Base-by-base conservation (phyloP, 225 moss, liverwort and hornwort species). In the Pseudoscleropodium purum region DNA sequence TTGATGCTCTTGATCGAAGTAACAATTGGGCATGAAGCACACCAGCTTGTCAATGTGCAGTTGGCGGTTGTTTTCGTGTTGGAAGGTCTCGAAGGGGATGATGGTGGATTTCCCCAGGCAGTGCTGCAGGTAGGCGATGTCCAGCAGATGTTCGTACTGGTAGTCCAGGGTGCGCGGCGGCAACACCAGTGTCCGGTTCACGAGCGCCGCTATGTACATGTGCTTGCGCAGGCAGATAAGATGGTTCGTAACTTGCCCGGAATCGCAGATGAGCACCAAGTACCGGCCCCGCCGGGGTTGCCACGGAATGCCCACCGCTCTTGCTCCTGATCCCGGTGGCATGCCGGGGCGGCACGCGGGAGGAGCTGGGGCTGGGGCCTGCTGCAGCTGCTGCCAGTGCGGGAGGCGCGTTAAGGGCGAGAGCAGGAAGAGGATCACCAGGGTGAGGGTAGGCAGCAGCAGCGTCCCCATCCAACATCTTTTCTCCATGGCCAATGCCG, bases 201-300 rank as follows among this genome's bases (percentile, higher is more conserved):
- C 77, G 49, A 95, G 69, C 60, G 94, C 94, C 63, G 73, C 92
- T 41, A 93, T 92, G 82, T 82, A 92, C 92, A 92, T 91, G 19
- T 92, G 94, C 94, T 95, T 95, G 85, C 89, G 91, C 83, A 95
- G 72, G 89, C 95, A 94, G 39, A 95, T 86, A n/a, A 95, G 86
- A 78, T 92, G 95, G 89, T 95, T 95, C 25, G 90, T 93, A 43
- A 94, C 69, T 83, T 95, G 95, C 57, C 95, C 95, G 15, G 94
- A 92, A 68, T 86, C 66, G 84, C 95, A 95, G 30, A 95, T 87
- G 91, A 91, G 89, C 80, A 95, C 77, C 80, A 95, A 83, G 89
- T 90, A 94, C 37, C 89, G 84, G 15, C 51, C 63, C 72, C 29
- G 65, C 17, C 77, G 56, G 33, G 94, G 89, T 16, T 25, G 94